Evolutionary conservation across 176 grass and related monocot genomes (phyloP), one percentile per base, ranked within the genome.

Genomic region (Alopecurus myosuroides): DNA sequence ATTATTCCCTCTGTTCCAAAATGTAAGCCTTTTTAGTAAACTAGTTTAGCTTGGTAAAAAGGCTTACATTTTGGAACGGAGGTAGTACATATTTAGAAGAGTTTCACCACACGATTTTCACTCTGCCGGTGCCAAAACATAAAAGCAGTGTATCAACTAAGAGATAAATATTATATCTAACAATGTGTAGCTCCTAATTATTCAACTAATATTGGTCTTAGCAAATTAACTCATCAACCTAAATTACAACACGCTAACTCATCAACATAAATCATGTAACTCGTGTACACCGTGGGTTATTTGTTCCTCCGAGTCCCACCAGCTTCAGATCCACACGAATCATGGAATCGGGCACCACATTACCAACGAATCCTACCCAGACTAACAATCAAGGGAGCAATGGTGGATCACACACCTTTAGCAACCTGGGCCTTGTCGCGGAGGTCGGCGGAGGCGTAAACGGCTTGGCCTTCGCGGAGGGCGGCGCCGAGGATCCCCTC

Each of bases 371-470:
- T 35, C 49, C 37, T 77, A 55, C 9, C 37, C 79, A 23, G 62
- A 22, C 50, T 51, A 80, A 68, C 45, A 33, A 81, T 58, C 69
- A 53, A 28, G 25, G 40, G 69, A 82, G 65, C 7, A 14, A 79
- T 76, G 11, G 51, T 70, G 35, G 41, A 48, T 18, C 29, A 88
- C 92, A 17, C 42, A 94, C 93, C 97, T 94, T 82, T 89, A 62
- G 77, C 80, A 51, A 96, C 86, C 84, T 96, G 97, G 69, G 76
- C 91, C 77, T 91, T 96, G 39, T 96, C 82, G 61, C 90, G 82
- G 86, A 98, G 93, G 84, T 99, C 91, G 30, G 90, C 88, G 39
- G 93, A 96, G 76, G 30, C 78, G 87, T 98, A 98, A 34, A 49
- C 84, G 6, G 96, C 97, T 62, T 85, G 86, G 25, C 76, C 88